Percentiles rank a stretch among this genome's conserved stretches.
phyloP scores from a whole-genome alignment of 2,329 filamentous ascomycete species.

The Phaeosphaeria sp. region DNA sequence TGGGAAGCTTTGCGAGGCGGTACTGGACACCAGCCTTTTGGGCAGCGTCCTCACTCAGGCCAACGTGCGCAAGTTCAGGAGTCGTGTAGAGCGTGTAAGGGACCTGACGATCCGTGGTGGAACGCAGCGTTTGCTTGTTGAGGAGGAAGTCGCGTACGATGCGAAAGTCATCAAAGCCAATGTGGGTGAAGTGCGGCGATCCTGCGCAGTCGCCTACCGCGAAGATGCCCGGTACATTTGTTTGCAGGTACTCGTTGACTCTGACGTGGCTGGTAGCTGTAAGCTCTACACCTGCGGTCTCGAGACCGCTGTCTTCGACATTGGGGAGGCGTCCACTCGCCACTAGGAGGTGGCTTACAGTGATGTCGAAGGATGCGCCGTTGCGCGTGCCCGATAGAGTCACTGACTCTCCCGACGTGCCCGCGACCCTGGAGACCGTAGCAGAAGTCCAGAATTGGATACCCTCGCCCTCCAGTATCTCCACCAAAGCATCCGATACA shows the following conservation, averaged over 20 bases:
- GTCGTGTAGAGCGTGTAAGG: slow-evolving; percentile 18
- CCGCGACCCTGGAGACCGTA: slow-evolving; percentile 4
- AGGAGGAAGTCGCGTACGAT: slow-evolving; percentile 13
- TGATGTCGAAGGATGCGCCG: slow-evolving; percentile 6
- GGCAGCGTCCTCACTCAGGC: slow-evolving; percentile 9
- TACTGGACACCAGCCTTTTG: slow-evolving; percentile 9
- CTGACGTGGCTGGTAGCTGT: slow-evolving; percentile 12
- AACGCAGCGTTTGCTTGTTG: slow-evolving; percentile 6
- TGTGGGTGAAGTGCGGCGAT: slow-evolving; percentile 17
- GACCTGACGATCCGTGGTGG: slow-evolving; percentile 8
- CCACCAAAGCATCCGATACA: slow-evolving; percentile 9
- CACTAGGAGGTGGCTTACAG: slow-evolving; percentile 13
- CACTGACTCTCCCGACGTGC: slow-evolving; percentile 10
- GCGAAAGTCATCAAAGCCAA: slow-evolving; percentile 17
- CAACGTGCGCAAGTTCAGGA: slow-evolving; percentile 17
- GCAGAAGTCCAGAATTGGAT: slow-evolving; percentile 7
- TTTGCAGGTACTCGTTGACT: slow-evolving; percentile 15
- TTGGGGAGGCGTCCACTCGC: slow-evolving; percentile 18
- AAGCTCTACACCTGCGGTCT: slow-evolving; percentile 10
- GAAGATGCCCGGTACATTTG: slow-evolving; percentile 8
- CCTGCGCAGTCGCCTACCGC: slow-evolving; percentile 17
- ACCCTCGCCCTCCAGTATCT: slow-evolving; percentile 14
- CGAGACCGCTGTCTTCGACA: slow-evolving; percentile 11
- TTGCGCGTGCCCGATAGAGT: slow-evolving; percentile 7
- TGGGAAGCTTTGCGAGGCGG: slow-evolving; percentile 13